phyloP scores from a whole-genome alignment of 2,329 filamentous ascomycete species.

The Neofusicoccum sp. region DNA sequence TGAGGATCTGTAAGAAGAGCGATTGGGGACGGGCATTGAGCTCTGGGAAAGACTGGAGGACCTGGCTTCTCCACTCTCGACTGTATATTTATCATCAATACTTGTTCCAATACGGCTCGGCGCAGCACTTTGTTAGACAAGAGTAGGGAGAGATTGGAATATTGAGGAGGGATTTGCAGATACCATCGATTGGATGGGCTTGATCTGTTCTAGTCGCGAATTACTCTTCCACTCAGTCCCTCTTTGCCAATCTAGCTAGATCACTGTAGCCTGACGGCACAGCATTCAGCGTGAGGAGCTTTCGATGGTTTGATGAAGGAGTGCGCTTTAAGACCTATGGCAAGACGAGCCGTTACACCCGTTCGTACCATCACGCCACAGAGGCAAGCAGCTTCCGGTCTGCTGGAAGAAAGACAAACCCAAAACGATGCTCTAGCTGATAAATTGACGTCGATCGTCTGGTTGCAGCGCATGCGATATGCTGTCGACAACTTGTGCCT shows the following conservation, averaged over 20 bases:
- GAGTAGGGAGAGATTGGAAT: not conserved
- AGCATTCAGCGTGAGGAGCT: too few species aligned
- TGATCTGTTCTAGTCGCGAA: too few species aligned
- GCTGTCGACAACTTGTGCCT: too few species aligned
- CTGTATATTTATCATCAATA: constrained; percentile 10
- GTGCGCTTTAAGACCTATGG: too few species aligned
- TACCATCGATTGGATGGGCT: not conserved
- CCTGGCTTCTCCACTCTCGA: constrained; percentile 8
- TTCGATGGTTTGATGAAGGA: too few species aligned
- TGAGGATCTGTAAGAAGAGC: not conserved
- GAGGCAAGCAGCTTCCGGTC: not conserved
- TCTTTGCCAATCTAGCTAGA: too few species aligned
- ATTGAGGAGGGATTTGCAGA: not conserved
- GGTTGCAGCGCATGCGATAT: too few species aligned
- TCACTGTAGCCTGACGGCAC: too few species aligned
- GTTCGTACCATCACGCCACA: not conserved
- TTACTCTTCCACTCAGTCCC: too few species aligned
- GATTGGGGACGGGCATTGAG: not conserved
- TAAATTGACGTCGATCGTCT: not conserved
- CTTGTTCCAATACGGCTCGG: not conserved
- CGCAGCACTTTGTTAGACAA: not conserved
- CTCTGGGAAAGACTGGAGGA: not conserved
- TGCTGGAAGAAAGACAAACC: not conserved
- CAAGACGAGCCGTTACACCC: too few species aligned
- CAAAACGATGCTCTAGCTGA: not conserved